Conservation (phyloP, 1,139 yeast species). For the Debaryomyces robertsiae region DNA sequence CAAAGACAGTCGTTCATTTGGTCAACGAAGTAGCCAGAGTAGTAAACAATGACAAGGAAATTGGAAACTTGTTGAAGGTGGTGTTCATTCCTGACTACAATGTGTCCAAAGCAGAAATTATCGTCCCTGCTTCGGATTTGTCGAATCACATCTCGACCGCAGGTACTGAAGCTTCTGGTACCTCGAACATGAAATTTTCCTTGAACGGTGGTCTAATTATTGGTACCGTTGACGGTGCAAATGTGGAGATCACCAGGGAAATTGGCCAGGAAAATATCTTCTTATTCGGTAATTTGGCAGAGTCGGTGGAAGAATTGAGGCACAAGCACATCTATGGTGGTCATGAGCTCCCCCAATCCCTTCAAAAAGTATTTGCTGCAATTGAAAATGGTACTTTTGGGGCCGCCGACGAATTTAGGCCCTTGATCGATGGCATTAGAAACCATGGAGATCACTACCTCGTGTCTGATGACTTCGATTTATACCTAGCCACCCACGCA, state of each 20-base stretch:
- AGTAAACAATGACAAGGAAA: constrained; percentile 73
- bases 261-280: constrained; percentile 92
- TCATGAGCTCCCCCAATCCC: constrained; percentile 55
- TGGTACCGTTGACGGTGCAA: constrained; percentile 97
- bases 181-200: constrained; percentile 94
- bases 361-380: constrained; percentile 64
- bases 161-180: constrained; percentile 96
- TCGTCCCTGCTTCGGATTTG: constrained; percentile 86
- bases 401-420: constrained; percentile 63
- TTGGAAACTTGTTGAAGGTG: constrained; percentile 78
- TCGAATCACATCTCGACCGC: constrained; percentile 97
- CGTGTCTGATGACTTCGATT: constrained; percentile 86
- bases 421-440: constrained; percentile 69
- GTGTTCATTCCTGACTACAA: constrained; percentile 90
- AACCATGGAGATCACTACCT: constrained; percentile 83
- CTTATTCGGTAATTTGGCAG: constrained; percentile 87
- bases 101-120: constrained; percentile 90
- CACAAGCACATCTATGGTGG: constrained; percentile 68
- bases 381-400: constrained; percentile 77
- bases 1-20: constrained; percentile 84
- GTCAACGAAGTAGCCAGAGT: constrained; percentile 81
- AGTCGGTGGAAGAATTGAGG: constrained; percentile 84
- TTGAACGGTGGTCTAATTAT: constrained; percentile 91
- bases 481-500: constrained; percentile 79
- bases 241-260: constrained; percentile 92